A percentile compares a stretch with the other conserved stretches of the same genome.
phyloP scores from a whole-genome alignment of 257 asterid genomes.

The Knoxia roxburghii region DNA sequence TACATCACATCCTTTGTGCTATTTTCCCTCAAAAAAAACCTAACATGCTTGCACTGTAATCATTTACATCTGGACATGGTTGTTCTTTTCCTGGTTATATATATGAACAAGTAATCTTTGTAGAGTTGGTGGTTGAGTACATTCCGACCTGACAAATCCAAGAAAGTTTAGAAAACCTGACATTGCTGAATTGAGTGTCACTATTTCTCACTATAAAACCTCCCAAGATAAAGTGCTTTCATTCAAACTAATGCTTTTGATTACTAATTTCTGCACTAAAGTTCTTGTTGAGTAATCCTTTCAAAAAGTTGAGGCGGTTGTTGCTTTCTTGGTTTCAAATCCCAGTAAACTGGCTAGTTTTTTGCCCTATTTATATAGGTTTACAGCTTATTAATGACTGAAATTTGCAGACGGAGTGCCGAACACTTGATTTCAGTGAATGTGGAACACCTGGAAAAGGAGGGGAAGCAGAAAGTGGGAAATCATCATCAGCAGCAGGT shows the following conservation, averaged over 20 bases:
- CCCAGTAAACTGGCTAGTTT: not conserved
- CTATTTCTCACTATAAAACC: not conserved
- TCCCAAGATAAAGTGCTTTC: not conserved
- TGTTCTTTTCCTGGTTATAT: not conserved
- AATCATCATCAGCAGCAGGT: slow-evolving; percentile 26
- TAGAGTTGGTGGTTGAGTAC: not conserved
- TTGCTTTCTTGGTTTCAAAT: not conserved
- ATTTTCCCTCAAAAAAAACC: not conserved
- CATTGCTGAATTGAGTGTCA: not conserved
- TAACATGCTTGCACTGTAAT: not conserved
- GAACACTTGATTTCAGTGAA: slow-evolving; percentile 80
- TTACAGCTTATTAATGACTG: slow-evolving; percentile 2
- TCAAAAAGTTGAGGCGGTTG: not conserved
- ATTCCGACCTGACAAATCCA: not conserved
- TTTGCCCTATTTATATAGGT: not conserved
- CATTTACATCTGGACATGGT: not conserved
- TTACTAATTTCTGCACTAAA: not conserved
- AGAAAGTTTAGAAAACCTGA: too few species aligned
- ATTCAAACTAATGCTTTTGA: not conserved
- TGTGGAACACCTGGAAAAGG: slow-evolving; percentile 66
- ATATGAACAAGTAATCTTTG: not conserved
- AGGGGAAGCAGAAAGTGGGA: slow-evolving; percentile 38
- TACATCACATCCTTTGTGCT: not conserved
- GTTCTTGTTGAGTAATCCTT: not conserved
- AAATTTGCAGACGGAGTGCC: slow-evolving; percentile 58